Evolutionary conservation across 192 early-diverging fungal species (phyloP), one percentile per base, ranked within the genome.

Genomic region (Backusella morwellensis): DNA sequence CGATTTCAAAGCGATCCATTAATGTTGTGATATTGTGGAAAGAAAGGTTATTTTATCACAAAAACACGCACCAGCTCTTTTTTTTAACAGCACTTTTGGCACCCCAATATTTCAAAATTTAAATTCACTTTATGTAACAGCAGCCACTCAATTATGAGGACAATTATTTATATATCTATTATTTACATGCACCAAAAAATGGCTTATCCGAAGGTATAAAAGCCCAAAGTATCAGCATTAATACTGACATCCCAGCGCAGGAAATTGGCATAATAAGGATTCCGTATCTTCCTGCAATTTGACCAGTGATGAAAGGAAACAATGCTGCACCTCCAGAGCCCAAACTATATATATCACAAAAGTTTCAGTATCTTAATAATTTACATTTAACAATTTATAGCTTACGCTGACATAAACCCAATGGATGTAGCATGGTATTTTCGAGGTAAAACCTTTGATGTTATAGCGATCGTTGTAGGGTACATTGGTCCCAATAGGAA

Each of bases 371-470:
- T 19, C 29, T n/a, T 68, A n/a, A 67, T 50, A 50, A 21, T 14
- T 17, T 50, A 50, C 6, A 50, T n/a, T n/a, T 7, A 50, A 50
- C 9, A 29, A 23, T 29, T 63, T 52, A 41, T 3, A 38, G 56
- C 41, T 73, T 77, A 80, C 79, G 70, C 75, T 9, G 72, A 72
- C 72, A 81, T 68, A 38, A 81, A 81, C 9, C 80, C 80, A 44
- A 81, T 81, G 67, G 76, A 34, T 9, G 80, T 77, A 32, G 80
- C 67, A 52, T 77, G 76, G 29, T 77, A 71, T 11, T 42, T 15
- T 40, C 67, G 41, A 34, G 80, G 80, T 15, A 81, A 26, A 9
- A 81, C 38, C 21, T 75, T 77, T 36, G 80, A 81, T 35, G 73
- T 73, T 19, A 81, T 19, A 38, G 76, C 54, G 19, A 81, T 70